A percentile compares a stretch with the other conserved stretches of the same genome.
Evolutionary conservation across 768 basidiomycete genomes (phyloP).

Genomic region (Podaxis mareebaensis): DNA sequence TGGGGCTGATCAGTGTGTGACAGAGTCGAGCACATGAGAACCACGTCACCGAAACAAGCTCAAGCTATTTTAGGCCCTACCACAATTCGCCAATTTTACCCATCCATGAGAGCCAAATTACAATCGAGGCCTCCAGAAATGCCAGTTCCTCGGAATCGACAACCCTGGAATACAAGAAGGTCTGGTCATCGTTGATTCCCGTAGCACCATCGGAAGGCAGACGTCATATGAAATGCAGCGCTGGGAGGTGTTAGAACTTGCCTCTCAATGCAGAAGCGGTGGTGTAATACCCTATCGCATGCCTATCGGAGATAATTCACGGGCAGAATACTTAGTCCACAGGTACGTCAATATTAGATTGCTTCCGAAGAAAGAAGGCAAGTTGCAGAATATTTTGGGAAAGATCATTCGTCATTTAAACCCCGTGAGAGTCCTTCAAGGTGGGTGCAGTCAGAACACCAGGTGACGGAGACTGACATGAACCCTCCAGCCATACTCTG

Average conservation of each 20-base stretch:
- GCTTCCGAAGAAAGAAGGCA: not conserved
- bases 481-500: not conserved
- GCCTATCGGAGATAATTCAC: not conserved
- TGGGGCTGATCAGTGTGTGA: not conserved
- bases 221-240: not conserved
- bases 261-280: not conserved
- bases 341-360: not conserved
- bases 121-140: not conserved
- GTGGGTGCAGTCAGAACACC: not conserved
- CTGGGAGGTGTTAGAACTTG: not conserved
- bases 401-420: not conserved
- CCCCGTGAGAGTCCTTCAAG: not conserved
- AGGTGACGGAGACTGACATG: not conserved
- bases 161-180: not conserved
- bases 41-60: not conserved
- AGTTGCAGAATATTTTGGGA: not conserved
- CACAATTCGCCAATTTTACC: not conserved
- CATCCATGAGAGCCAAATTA: slow-evolving; percentile 5
- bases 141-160: not conserved
- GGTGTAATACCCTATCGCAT: not conserved
- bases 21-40: not conserved
- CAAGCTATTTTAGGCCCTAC: slow-evolving; percentile 1
- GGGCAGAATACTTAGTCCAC: not conserved
- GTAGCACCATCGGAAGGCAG: not conserved
- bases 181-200: not conserved